Conservation (phyloP, 176 grass and related monocot species). For the Cymbopogon citratus region DNA sequence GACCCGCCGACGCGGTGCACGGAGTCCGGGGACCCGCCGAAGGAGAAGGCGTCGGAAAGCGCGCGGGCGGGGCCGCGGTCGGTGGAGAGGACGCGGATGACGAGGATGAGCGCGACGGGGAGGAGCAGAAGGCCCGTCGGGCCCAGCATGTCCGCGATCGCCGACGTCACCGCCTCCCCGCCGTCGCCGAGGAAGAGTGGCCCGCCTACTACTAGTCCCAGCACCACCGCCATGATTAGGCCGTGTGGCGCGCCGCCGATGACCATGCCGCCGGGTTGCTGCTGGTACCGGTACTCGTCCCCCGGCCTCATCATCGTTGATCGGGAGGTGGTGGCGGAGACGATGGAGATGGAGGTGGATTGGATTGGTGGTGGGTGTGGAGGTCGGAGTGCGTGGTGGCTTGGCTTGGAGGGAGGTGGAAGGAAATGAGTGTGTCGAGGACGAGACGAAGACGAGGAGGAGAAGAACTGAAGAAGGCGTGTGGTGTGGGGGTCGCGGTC, state of each 20-base stretch:
- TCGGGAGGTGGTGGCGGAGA: background rate
- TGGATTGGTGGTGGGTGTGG: background rate
- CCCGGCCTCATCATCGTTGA: background rate
- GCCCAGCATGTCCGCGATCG: slow-evolving; percentile 41
- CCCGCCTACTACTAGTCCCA: slow-evolving; percentile 44
- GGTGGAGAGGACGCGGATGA: slow-evolving; percentile 79
- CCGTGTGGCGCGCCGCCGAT: slow-evolving; percentile 41
- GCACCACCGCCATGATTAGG: slow-evolving; percentile 49
- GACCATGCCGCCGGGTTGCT: background rate
- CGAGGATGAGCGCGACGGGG: slow-evolving; percentile 50
- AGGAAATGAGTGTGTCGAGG: background rate
- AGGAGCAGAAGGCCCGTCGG: slow-evolving; percentile 56
- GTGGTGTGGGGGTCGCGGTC: background rate
- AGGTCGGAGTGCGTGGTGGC: background rate
- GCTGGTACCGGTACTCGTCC: background rate
- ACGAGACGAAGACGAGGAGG: background rate
- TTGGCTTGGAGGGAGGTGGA: background rate
- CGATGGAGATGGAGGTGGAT: background rate
- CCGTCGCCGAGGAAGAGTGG: slow-evolving; percentile 51
- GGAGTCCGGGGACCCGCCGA: slow-evolving; percentile 48
- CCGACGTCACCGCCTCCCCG: slow-evolving; percentile 34
- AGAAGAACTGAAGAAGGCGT: slow-evolving; percentile 1
- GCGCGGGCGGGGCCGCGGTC: slow-evolving; percentile 19
- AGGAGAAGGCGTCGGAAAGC: slow-evolving; percentile 25
- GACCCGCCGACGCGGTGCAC: slow-evolving; percentile 57